Evolutionary conservation across 208 protist species (phyloP).

Genomic region (Leishmania tropica): DNA sequence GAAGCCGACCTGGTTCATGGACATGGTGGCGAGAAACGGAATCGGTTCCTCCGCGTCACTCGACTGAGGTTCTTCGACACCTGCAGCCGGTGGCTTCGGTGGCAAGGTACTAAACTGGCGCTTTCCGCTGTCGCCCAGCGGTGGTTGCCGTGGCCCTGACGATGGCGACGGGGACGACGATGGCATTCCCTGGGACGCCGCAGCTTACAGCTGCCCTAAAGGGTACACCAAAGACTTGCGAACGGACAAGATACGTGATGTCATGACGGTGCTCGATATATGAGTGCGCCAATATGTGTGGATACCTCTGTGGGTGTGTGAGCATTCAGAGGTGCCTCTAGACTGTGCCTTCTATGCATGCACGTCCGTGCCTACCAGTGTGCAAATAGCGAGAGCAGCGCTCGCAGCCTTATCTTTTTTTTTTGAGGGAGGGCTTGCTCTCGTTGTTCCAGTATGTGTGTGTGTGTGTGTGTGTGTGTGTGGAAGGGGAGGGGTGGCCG

Average conservation of each 20-base stretch:
- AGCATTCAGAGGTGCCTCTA: background rate
- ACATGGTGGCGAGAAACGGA: constrained; percentile 50
- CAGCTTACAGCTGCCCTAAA: background rate
- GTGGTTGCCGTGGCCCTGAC: background rate
- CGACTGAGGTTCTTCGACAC: background rate
- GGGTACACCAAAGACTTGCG: background rate
- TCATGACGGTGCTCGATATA: background rate
- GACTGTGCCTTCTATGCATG: background rate
- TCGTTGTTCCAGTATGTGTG: background rate
- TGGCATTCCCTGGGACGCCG: background rate
- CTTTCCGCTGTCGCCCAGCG: background rate
- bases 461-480: too few relatives aligned
- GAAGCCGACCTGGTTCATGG: constrained; percentile 21
- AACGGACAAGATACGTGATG: background rate
- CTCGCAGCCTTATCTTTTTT: background rate
- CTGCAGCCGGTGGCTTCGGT: background rate
- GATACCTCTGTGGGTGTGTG: background rate
- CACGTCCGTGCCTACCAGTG: background rate
- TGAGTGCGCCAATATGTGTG: background rate
- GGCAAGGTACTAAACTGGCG: background rate
- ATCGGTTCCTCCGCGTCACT: constrained; percentile 29
- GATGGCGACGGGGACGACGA: background rate
- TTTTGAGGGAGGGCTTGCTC: background rate
- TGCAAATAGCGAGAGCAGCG: background rate
- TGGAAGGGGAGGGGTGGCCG: too few relatives aligned